These are phyloP conservation scores for Echites panduratus DNA, from an alignment of 257 asterid genomes.

Conservation along the genomic window DNA sequence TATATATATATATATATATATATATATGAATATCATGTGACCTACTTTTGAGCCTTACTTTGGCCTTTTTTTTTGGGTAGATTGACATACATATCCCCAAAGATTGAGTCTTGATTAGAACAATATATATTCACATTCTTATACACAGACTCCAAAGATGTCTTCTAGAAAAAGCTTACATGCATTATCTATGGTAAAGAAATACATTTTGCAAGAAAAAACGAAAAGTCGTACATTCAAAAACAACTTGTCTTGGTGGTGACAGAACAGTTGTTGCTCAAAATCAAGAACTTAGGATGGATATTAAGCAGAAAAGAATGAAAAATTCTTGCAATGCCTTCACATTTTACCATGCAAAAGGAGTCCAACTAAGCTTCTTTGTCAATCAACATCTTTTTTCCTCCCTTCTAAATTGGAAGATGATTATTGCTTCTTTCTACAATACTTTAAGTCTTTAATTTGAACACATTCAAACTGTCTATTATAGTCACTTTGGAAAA, in stretches of 20 bases:
- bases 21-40: conserved; percentile 35
- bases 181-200: not conserved
- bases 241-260: too few relatives aligned
- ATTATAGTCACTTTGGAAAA: conserved; percentile 12
- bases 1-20: conserved; percentile 1
- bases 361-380: not conserved
- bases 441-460: not conserved
- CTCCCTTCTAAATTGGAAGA: not conserved
- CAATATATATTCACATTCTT: not conserved
- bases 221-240: not conserved
- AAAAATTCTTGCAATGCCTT: not conserved
- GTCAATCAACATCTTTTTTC: not conserved
- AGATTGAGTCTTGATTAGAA: not conserved
- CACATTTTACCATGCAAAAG: not conserved
- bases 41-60: conserved; percentile 23
- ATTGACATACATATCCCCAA: conserved; percentile 27
- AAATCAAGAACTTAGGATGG: too few relatives aligned
- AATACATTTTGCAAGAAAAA: not conserved
- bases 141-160: not conserved
- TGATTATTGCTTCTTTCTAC: not conserved
- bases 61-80: conserved; percentile 10
- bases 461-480: not conserved
- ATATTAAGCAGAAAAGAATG: too few relatives aligned
- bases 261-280: too few relatives aligned
- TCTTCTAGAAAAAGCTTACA: not conserved